Base-by-base conservation (phyloP, 805 yeast species). In the Ascoidea asiatica region DNA sequence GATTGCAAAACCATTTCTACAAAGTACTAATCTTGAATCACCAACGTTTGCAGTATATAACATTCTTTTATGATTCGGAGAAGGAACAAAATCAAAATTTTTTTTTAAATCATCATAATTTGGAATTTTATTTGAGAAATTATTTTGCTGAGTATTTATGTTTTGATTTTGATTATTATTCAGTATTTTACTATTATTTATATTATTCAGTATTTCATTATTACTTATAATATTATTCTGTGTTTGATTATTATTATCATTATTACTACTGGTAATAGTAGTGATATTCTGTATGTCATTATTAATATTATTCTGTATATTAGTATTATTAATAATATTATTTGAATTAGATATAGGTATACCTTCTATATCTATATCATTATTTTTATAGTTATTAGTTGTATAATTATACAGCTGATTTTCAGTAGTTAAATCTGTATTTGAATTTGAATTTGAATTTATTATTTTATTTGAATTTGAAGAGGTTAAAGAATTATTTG, bases 31-130 rank as follows among this genome's bases (percentile, higher is more conserved):
- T 49, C 97, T 72, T 48, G 92, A 78, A 61, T 92, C 98, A 3
- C 98, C 97, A 4, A 86, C 97, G 57, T 92, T 90, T 6, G 96
- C 95, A 0, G 96, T 88, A 55, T 87, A 88, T 37, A 90, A 68
- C 78, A 84, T 78, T 49, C 97, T 65, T 51, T 69, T 75, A 54
- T 81, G 85, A 49, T 64, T 57, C 13, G 53, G 45, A 1, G 64
- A 54, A 1, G 79, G 79, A 3, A 67, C 55, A 48, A 72, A 75
- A 48, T 74, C 80, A 54, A 66, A 73, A 29, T 61, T 60, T 41
- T 65, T 58, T 5, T 53, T 51, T 29, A 61, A 48, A 38, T 62
- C 64, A 6, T 62, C 48, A 40, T 29, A 29, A 29, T 11, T 29
- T 2, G 8, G 35, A 29, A 15, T 29, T 11, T 11, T 29, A 8